Evolutionary conservation across 768 basidiomycete species (phyloP), one percentile per base, ranked within the genome.

Genomic region (Symmetrospora coprosmae): DNA sequence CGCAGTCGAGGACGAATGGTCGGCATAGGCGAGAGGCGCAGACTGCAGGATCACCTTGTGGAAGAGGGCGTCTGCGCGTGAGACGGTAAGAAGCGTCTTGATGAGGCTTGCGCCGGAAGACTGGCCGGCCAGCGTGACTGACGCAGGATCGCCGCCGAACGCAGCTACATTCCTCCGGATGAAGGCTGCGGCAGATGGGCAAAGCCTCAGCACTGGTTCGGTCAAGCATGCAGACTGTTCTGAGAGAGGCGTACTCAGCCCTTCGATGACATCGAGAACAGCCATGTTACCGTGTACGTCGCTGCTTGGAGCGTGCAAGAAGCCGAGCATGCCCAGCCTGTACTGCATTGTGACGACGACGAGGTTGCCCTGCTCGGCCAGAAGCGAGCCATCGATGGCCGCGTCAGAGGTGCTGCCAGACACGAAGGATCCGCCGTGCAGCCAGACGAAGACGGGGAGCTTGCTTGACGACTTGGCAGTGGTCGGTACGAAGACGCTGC

Each of bases 271-370:
- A 68, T 86, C 85, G 67, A 78, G 77, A 41, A 86, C 75, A 11
- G 79, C 88, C 11, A 84, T 77, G 69, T 89, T 88, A 37, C 79
- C 67, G 50, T 69, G 64, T 17, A 63, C 28, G 1, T 71, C 47
- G 0, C 63, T 64, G 1, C 65, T 62, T 51, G 68, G 41, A 33
- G 13, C n/a, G 25, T 50, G 50, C 5, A 64, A 34, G 39, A 60
- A 48, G 75, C 82, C 65, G 70, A 86, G 81, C 61, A 79, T 80
- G 43, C 85, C 87, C n/a, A 86, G 76, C 50, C 88, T 81, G 68
- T 90, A 88, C 70, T 90, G 87, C 27, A 87, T 75, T 16, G 86
- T 82, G 7, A 82, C 82, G 17, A 90, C 85, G 56, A 90, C 82
- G 4, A 86, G 82, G 46, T 80, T 76, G 5, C 84, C 84, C 1